Base-by-base conservation (phyloP, 495 filamentous ascomycete species). In the Penicillium waksmanii region DNA sequence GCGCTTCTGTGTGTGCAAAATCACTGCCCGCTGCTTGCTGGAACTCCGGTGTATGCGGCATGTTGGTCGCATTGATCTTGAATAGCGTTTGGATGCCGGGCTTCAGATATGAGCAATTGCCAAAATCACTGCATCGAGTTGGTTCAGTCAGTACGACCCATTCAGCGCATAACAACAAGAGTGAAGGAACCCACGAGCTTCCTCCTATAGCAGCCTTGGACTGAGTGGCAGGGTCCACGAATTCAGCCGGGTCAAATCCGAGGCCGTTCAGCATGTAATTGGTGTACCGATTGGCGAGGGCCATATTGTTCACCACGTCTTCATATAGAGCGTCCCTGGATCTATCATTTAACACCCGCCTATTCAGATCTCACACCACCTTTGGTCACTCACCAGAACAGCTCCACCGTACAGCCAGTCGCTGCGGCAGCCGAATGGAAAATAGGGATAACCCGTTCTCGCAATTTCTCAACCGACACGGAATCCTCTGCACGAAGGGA, bases 371-470 rank as follows among this genome's bases (percentile, higher is more conserved):
- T n/a, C 10, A 8, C 6, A 4, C 11, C 11, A 11, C 46, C 58
- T 47, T 7, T 47, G 33, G 0, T 19, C 33, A 56, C 65, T 21
- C 31, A 65, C 62, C 59, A 54, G n/a, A 66, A 76, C 42, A 82
- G 58, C 56, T 80, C 69, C 9, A 84, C 61, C 19, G 58, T 71
- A n/a, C 82, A 82, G 3, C 83, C 82, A 0, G 83, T 85, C 6
- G 84, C 85, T 17, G 66, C 64, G 0, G 80, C 83, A 0, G 78
- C 85, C 2, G 80, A 83, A n/a, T 75, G 61, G 40, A 85, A 87
- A 0, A 69, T 75, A 15, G 63, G 53, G 7, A 47, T 48, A 5
- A 86, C 79, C 13, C 81, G 79, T 42, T 66, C 60, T 15, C 62
- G 66, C 11, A 86, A 67, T 25, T 62, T 72, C 25, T 73, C 66